Percentiles rank a stretch among this genome's conserved stretches.
These are phyloP conservation scores for Sugiyamaella xylanicola DNA, from an alignment of 1,139 yeast species.

Conservation along the genomic window DNA sequence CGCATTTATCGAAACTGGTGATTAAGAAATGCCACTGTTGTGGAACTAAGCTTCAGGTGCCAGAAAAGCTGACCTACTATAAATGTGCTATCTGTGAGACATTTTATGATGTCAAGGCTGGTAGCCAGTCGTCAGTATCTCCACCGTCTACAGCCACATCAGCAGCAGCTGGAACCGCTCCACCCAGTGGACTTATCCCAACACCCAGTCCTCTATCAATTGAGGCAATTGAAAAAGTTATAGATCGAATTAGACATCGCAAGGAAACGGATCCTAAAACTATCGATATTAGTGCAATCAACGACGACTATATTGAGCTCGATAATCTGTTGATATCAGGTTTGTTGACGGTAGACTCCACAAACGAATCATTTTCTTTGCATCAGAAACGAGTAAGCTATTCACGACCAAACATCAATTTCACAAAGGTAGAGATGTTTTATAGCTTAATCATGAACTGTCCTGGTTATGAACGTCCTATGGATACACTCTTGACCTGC, in stretches of 20 bases:
- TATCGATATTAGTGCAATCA: neutral
- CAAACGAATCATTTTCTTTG: constrained; percentile 35
- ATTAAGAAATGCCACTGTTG: constrained; percentile 55
- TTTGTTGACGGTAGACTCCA: constrained; percentile 33
- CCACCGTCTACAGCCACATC: no score
- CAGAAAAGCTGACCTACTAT: constrained; percentile 50
- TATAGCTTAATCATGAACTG: constrained; percentile 28
- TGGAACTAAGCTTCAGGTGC: constrained; percentile 58
- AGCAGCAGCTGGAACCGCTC: constrained; percentile 5
- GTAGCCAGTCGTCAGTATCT: no score
- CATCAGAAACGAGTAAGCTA: constrained; percentile 31
- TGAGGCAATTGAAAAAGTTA: neutral
- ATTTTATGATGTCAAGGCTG: constrained; percentile 34
- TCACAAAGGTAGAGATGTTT: constrained; percentile 30
- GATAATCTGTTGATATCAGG: constrained; percentile 14
- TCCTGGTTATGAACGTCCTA: constrained; percentile 27
- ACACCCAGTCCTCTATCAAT: constrained; percentile 1
- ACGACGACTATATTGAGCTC: neutral
- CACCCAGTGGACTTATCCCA: neutral
- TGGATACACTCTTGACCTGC: constrained; percentile 30
- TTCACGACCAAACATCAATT: constrained; percentile 37
- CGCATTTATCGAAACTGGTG: constrained; percentile 15
- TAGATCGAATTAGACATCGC: constrained; percentile 1
- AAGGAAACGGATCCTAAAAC: neutral
- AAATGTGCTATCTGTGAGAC: constrained; percentile 48